Evolutionary conservation across 331 rosid species (phyloP).

Genomic region (Quercus tomentella): DNA sequence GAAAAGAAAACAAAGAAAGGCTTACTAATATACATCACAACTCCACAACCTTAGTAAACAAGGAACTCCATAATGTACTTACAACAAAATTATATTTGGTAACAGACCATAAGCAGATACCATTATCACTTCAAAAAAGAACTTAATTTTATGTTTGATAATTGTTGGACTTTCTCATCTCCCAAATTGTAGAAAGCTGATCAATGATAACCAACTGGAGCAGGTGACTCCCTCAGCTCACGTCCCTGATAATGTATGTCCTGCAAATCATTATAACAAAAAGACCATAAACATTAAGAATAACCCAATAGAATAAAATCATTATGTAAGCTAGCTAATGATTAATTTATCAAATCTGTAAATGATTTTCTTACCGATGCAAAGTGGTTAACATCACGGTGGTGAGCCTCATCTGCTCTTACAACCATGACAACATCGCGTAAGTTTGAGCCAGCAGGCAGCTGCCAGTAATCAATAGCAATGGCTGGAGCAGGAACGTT

Average conservation of each 20-base stretch:
- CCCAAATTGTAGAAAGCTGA: not conserved
- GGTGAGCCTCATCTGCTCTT: constrained; percentile 86
- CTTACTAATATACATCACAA: too few relatives aligned
- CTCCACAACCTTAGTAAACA: not conserved
- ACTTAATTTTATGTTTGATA: not conserved
- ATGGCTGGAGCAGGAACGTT: constrained; percentile 84
- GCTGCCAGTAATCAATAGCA: constrained; percentile 78
- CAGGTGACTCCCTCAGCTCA: constrained; percentile 61
- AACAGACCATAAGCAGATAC: not conserved
- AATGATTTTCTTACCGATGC: constrained; percentile 50
- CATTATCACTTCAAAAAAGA: not conserved
- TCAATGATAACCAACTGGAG: constrained; percentile 74
- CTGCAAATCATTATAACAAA: constrained; percentile 39
- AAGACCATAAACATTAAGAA: not conserved
- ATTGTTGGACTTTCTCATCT: not conserved
- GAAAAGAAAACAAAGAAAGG: too few relatives aligned
- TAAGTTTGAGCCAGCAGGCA: constrained; percentile 48
- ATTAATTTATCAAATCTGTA: not conserved
- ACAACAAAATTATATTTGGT: not conserved
- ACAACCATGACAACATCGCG: constrained; percentile 67
- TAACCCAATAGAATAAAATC: not conserved
- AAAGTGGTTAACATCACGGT: constrained; percentile 84
- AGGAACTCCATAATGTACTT: not conserved
- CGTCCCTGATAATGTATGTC: constrained; percentile 67
- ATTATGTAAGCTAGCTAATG: not conserved